Evolutionary conservation across 2,329 filamentous ascomycete genomes (phyloP), one percentile per base, ranked within the genome.

Genomic region (Coniosporium tulheliwenetii): DNA sequence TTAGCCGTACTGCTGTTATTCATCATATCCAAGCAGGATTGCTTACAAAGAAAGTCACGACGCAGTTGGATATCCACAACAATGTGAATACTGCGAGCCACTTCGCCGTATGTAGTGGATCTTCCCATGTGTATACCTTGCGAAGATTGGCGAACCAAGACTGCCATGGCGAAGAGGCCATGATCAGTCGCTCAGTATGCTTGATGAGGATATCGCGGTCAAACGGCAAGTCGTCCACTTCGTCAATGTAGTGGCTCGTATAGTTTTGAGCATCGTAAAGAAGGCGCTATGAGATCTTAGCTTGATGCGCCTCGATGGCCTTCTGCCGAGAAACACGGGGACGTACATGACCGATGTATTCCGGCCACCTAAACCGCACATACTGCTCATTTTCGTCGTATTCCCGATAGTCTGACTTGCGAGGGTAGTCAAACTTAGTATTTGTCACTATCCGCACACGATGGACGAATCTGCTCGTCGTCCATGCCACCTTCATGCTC

Each of bases 91-190:
- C 41, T 1, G 44, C 47, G 15, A 61, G 47, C 61, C 59, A 65
- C 41, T 47, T 52, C 4, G 41, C 48, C 3, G 62, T 63, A n/a
- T 46, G 49, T 14, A 39, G 42, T 5, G 57, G 59, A 36, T 58
- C 44, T 38, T 61, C 53, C 62, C 61, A 65, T 9, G 57, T 55
- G 43, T 62, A 65, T 12, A 64, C 46, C 4, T 53, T 43, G 13
- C 58, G 54, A 13, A 64, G 37, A 10, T 53, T 45, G 42, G 60
- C 47, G n/a, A 57, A 47, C 50, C 58, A 64, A 15, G 55, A 44
- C 43, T 65, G 60, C 59, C 58, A 64, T 10, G 59, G 57, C 5
- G 52, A 55, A 14, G 55, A 61, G n/a, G 57, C 58, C 42, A 64
- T 57, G 14, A 62, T 47, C 3, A 65, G 45, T 13, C 62, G 55